A percentile compares a stretch with the other conserved stretches of the same genome.
phyloP scores from a whole-genome alignment of 495 filamentous ascomycete genomes.

The Hamigera avellanea region DNA sequence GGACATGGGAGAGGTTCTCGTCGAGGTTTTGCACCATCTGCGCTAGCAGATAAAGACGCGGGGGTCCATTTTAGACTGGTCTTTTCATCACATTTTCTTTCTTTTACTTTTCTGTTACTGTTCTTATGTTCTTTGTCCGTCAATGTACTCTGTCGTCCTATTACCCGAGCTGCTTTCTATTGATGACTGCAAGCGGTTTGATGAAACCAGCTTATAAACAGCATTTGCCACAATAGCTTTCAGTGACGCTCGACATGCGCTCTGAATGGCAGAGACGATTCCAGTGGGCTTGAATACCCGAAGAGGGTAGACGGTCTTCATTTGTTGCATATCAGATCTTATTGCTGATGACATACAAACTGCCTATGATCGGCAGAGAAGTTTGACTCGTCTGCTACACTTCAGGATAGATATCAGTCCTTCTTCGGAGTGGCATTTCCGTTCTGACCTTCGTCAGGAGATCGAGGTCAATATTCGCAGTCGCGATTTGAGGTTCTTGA shows the following conservation, averaged over 20 bases:
- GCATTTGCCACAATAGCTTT: neutral
- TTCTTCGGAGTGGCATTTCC: constrained; percentile 53
- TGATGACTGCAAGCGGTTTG: constrained; percentile 13
- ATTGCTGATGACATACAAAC: too few species aligned
- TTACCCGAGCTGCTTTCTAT: constrained; percentile 18
- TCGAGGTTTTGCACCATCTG: constrained; percentile 20
- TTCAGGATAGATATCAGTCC: constrained; percentile 52
- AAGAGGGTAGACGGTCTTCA: neutral
- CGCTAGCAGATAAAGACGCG: constrained; percentile 25
- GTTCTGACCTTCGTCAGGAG: constrained; percentile 39
- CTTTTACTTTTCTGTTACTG: constrained; percentile 10
- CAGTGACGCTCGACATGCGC: neutral
- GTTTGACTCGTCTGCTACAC: constrained; percentile 27
- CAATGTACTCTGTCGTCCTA: constrained; percentile 25
- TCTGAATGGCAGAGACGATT: neutral
- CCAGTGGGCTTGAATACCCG: neutral
- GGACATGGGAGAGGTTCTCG: constrained; percentile 21
- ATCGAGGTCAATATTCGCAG: constrained; percentile 39
- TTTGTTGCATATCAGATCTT: too few species aligned
- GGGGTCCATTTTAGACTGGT: constrained; percentile 29
- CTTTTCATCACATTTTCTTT: constrained; percentile 19
- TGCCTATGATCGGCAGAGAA: neutral
- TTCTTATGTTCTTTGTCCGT: constrained; percentile 9
- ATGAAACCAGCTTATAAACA: constrained; percentile 2
- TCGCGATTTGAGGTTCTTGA: constrained; percentile 38